These are phyloP conservation scores for Fragaria nilgerrensis DNA, from an alignment of 306 rosid genomes.

Conservation along the genomic window DNA sequence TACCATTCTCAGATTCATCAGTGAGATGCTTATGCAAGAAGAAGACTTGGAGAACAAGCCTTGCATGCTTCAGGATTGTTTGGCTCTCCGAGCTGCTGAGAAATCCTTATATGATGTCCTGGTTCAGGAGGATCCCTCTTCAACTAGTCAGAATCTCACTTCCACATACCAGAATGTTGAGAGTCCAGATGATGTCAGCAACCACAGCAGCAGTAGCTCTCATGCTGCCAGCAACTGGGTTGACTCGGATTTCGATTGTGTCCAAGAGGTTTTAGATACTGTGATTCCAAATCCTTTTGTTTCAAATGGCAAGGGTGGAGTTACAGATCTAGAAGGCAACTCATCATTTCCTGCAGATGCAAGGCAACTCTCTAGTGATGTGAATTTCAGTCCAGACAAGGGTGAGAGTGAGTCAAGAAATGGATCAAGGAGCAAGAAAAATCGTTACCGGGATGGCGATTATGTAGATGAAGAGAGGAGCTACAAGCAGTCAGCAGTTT, in stretches of 20 bases:
- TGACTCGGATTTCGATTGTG: slow-evolving; percentile 28
- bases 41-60: slow-evolving; percentile 61
- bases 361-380: not conserved
- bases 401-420: slow-evolving; percentile 7
- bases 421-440: slow-evolving; percentile 28
- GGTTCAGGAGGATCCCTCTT: slow-evolving; percentile 36
- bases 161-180: slow-evolving; percentile 13
- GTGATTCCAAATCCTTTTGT: not conserved
- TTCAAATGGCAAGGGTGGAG: not conserved
- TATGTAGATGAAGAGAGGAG: slow-evolving; percentile 28
- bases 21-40: slow-evolving; percentile 82
- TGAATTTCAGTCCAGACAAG: not conserved
- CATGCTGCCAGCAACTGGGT: slow-evolving; percentile 18
- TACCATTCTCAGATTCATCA: slow-evolving; percentile 54
- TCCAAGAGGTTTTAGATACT: slow-evolving; percentile 19
- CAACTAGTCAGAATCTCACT: slow-evolving; percentile 11
- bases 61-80: slow-evolving; percentile 73
- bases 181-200: slow-evolving; percentile 26
- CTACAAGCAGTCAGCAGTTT: slow-evolving; percentile 34
- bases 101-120: slow-evolving; percentile 74
- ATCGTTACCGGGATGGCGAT: slow-evolving; percentile 18
- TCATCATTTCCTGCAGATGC: not conserved
- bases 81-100: slow-evolving; percentile 81
- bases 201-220: slow-evolving; percentile 25
- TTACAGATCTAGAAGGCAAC: not conserved